phyloP scores from a whole-genome alignment of 1,139 yeast genomes.

The Suhomyces bribrorum region DNA sequence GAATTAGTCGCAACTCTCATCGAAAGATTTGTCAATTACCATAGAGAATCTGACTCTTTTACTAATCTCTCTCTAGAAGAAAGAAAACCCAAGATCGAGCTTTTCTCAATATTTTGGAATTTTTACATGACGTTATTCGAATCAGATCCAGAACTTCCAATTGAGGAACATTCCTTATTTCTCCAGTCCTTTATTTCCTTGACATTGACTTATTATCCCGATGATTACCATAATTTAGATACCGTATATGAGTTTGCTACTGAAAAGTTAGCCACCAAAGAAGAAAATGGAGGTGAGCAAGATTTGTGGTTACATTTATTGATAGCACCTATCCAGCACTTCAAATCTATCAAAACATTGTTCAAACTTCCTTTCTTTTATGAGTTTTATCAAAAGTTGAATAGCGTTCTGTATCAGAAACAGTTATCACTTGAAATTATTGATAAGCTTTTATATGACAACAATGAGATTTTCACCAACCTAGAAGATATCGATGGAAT shows the following conservation, averaged over 20 bases:
- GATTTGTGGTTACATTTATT: conserved; percentile 57
- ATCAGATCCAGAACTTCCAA: conserved; percentile 61
- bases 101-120: conserved; percentile 65
- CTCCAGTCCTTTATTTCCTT: conserved; percentile 66
- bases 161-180: conserved; percentile 64
- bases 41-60: conserved; percentile 32
- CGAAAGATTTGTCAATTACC: conserved; percentile 68
- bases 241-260: conserved; percentile 60
- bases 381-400: conserved; percentile 41
- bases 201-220: conserved; percentile 68
- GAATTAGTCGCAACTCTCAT: conserved; percentile 70
- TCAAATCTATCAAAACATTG: conserved; percentile 30
- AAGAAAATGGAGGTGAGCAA: conserved; percentile 24
- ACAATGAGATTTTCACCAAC: conserved; percentile 22
- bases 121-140: conserved; percentile 58
- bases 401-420: conserved; percentile 35
- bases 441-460: conserved; percentile 30
- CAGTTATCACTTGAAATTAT: conserved; percentile 45
- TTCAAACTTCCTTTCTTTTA: conserved; percentile 41
- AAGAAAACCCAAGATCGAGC: conserved; percentile 18
- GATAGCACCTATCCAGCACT: conserved; percentile 55
- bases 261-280: conserved; percentile 25
- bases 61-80: conserved; percentile 12
- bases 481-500: conserved; percentile 45
- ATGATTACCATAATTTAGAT: conserved; percentile 61